Conservation (phyloP, 1,284 basidiomycete genomes). For the Cerioporus squamosus region DNA sequence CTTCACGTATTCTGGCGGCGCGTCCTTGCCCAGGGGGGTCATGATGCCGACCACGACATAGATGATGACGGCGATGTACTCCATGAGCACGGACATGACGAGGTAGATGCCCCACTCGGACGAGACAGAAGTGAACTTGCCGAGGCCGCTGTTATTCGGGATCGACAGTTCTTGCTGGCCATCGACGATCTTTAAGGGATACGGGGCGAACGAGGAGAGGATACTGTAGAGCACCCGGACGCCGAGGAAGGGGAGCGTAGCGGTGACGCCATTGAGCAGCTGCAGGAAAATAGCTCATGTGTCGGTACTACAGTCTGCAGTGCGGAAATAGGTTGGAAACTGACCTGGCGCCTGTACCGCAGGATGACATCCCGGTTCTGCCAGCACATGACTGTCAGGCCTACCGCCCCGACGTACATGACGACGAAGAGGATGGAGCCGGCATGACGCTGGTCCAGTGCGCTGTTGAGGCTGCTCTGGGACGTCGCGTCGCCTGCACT, state of each 20-base stretch:
- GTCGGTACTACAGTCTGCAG: too few relatives aligned
- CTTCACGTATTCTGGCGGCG: constrained; percentile 30
- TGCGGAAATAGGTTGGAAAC: constrained; percentile 10
- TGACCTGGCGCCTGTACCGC: constrained; percentile 51
- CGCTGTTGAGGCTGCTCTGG: constrained; percentile 15
- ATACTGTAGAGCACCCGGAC: constrained; percentile 58
- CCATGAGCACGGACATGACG: constrained; percentile 59
- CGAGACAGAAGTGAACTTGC: constrained; percentile 55
- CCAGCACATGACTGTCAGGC: constrained; percentile 52
- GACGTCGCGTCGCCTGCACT: constrained; percentile 9
- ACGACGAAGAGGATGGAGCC: constrained; percentile 54
- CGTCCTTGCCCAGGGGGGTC: constrained; percentile 39
- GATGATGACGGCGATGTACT: constrained; percentile 52
- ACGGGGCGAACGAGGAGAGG: constrained; percentile 49
- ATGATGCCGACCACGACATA: constrained; percentile 48
- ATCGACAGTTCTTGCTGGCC: constrained; percentile 7
- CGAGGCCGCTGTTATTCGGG: constrained; percentile 33
- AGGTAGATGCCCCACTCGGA: constrained; percentile 61
- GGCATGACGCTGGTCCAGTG: constrained; percentile 47
- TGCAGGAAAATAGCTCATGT: constrained; percentile 22
- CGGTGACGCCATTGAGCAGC: constrained; percentile 56
- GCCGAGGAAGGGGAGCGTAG: constrained; percentile 61
- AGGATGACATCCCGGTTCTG: constrained; percentile 49
- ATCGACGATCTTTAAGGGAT: constrained; percentile 5
- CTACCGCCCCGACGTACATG: constrained; percentile 48